Conservation (phyloP, 2,329 filamentous ascomycete genomes). For the Exophiala sp. region DNA sequence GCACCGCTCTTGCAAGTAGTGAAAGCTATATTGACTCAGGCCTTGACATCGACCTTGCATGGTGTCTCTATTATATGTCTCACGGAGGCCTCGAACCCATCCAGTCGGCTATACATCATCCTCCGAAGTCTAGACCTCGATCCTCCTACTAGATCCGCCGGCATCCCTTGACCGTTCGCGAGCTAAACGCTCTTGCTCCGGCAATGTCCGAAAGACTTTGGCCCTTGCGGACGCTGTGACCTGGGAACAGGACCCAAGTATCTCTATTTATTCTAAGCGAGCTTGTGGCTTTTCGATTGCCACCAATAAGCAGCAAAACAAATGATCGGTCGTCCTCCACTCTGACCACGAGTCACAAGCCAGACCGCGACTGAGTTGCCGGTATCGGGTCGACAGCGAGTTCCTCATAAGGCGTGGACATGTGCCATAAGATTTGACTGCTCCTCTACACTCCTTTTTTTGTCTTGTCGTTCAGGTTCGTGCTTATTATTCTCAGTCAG, state of each 20-base stretch:
- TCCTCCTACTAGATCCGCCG: not conserved
- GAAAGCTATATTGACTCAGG: too few relatives aligned
- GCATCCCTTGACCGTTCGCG: not conserved
- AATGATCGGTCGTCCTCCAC: not conserved
- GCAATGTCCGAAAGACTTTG: not conserved
- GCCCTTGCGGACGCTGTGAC: not conserved
- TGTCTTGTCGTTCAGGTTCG: not conserved
- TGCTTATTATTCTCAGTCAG: not conserved
- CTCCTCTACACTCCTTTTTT: not conserved
- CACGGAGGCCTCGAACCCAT: too few relatives aligned
- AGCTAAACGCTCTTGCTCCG: not conserved
- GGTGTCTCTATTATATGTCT: too few relatives aligned
- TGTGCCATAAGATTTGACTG: not conserved
- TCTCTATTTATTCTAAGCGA: not conserved
- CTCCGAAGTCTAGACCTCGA: not conserved
- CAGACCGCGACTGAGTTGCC: not conserved
- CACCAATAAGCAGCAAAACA: not conserved
- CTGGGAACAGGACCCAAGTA: not conserved
- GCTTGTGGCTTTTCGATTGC: not conserved
- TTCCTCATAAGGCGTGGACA: constrained; percentile 1
- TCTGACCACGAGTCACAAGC: not conserved
- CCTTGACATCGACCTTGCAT: too few relatives aligned
- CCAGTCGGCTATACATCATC: too few relatives aligned
- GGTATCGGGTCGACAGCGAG: constrained; percentile 7
- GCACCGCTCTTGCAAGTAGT: too few relatives aligned